Conservation (phyloP, 768 basidiomycete genomes). For the Floccularia luteovirens region DNA sequence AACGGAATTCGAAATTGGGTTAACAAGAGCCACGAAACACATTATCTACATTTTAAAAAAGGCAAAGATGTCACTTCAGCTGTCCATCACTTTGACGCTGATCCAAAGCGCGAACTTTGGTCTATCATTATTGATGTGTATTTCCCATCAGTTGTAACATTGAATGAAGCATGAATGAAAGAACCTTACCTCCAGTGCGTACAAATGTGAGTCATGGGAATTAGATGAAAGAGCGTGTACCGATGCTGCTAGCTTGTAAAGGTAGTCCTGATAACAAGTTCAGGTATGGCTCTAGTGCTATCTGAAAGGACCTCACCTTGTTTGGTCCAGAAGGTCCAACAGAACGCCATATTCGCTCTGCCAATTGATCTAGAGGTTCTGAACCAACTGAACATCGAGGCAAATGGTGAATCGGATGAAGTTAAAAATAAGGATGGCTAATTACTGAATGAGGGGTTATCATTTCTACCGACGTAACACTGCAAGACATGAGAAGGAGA, state of each 20-base stretch:
- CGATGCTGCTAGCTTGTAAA: constrained; percentile 69
- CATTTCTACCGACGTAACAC: constrained; percentile 83
- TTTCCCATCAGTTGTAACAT: neutral
- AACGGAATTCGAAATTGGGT: too few species aligned
- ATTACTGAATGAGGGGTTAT: constrained; percentile 87
- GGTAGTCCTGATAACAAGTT: constrained; percentile 60
- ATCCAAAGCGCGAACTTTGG: constrained; percentile 12
- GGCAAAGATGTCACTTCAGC: too few species aligned
- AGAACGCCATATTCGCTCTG: constrained; percentile 62
- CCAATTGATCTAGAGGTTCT: constrained; percentile 65
- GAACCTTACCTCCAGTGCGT: constrained; percentile 59
- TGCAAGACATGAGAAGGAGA: constrained; percentile 14
- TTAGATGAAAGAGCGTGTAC: constrained; percentile 69
- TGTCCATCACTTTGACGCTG: too few species aligned
- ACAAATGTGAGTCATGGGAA: constrained; percentile 71
- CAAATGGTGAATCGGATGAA: neutral
- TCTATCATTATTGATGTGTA: constrained; percentile 4
- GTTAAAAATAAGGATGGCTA: neutral
- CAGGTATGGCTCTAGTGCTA: neutral
- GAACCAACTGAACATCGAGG: constrained; percentile 72
- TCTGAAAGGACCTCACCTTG: constrained; percentile 43
- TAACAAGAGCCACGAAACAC: too few species aligned
- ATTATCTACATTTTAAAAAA: too few species aligned
- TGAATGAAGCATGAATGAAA: neutral
- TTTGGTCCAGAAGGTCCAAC: constrained; percentile 87